Evolutionary conservation across 2,329 filamentous ascomycete species (phyloP).

Genomic region (Arthrinium puccinioides): DNA sequence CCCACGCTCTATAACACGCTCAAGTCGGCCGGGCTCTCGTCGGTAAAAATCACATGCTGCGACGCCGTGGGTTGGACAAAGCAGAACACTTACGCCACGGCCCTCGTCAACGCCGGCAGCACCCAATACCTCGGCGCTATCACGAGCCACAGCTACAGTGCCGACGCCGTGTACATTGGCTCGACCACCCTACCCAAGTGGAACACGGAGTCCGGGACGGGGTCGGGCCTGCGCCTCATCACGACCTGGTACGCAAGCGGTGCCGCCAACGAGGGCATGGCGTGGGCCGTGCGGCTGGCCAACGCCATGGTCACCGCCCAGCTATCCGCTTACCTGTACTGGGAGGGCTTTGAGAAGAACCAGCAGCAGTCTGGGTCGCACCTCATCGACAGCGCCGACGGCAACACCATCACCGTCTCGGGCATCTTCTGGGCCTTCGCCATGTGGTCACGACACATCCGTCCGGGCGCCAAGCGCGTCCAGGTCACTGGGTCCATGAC

Average conservation of each 20-base stretch:
- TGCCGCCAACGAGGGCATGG: conserved; percentile 30
- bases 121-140: conserved; percentile 8
- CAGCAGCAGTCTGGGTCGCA: conserved; percentile 20
- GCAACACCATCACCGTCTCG: conserved; percentile 11
- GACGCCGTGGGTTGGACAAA: conserved; percentile 22
- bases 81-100: conserved; percentile 7
- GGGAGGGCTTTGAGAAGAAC: conserved; percentile 29
- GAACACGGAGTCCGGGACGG: conserved; percentile 38
- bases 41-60: conserved; percentile 34
- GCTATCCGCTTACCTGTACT: conserved; percentile 41
- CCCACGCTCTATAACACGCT: conserved; percentile 31
- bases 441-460: conserved; percentile 17
- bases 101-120: conserved; percentile 7
- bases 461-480: conserved; percentile 14
- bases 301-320: conserved; percentile 35
- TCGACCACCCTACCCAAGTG: conserved; percentile 28
- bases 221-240: conserved; percentile 15
- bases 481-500: conserved; percentile 11
- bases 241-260: conserved; percentile 32
- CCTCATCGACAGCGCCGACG: conserved; percentile 19
- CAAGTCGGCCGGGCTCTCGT: conserved; percentile 25
- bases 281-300: conserved; percentile 27
- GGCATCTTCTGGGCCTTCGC: conserved; percentile 17
- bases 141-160: conserved; percentile 14
- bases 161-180: conserved; percentile 14